phyloP scores from a whole-genome alignment of 768 basidiomycete genomes.

The Piloderma croceum region DNA sequence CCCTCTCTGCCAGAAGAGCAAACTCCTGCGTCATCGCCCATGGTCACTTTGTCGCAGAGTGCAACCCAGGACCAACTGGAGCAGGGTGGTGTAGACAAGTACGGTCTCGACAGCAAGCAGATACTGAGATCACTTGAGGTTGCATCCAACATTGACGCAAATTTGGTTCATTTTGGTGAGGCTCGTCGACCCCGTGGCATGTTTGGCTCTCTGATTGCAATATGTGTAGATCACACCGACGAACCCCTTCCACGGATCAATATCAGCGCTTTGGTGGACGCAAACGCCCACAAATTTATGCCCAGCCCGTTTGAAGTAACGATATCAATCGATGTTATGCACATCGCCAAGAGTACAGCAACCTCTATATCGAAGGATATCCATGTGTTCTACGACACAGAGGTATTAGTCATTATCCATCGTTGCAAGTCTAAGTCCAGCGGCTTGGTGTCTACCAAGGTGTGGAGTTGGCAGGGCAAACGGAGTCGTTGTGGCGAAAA shows the following conservation, averaged over 20 bases:
- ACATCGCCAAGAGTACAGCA: conserved; percentile 47
- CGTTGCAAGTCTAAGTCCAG: conserved; percentile 59
- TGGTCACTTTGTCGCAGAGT: conserved; percentile 43
- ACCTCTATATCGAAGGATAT: conserved; percentile 39
- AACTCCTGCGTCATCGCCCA: conserved; percentile 52
- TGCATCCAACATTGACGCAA: conserved; percentile 1
- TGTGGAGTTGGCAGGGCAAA: conserved; percentile 77
- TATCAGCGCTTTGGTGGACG: conserved; percentile 39
- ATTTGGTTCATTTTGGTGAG: conserved; percentile 32
- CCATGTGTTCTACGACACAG: conserved; percentile 68
- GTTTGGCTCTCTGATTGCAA: neutral
- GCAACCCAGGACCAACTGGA: conserved; percentile 9
- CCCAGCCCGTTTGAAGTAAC: conserved; percentile 38
- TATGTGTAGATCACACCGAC: conserved; percentile 33
- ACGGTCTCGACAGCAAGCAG: too few species aligned
- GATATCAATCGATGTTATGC: conserved; percentile 71
- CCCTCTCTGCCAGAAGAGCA: conserved; percentile 66
- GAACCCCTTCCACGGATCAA: conserved; percentile 44
- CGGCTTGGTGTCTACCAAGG: conserved; percentile 59
- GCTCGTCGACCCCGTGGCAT: conserved; percentile 1
- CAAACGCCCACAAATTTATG: conserved; percentile 17
- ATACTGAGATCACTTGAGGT: too few species aligned
- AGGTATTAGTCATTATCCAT: conserved; percentile 63
- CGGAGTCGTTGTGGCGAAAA: conserved; percentile 45
- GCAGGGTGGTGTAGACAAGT: too few species aligned